Conservation (phyloP, 805 yeast genomes). For the Pichia membranifaciens region DNA sequence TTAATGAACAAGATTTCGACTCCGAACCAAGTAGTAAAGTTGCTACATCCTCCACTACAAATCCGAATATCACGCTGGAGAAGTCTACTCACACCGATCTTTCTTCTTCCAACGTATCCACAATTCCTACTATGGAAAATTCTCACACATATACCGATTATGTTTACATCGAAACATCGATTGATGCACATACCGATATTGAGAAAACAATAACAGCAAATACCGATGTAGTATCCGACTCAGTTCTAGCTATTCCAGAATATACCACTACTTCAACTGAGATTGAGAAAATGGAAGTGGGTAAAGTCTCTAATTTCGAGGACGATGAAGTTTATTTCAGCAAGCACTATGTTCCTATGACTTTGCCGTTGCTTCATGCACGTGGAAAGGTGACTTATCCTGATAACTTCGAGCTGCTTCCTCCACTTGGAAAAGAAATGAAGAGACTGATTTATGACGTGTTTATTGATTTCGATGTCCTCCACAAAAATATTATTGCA, state of each 20-base stretch:
- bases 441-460: constrained; percentile 26
- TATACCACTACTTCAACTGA: constrained; percentile 6
- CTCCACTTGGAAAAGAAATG: constrained; percentile 23
- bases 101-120: not conserved
- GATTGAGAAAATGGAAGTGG: not conserved
- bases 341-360: constrained; percentile 17
- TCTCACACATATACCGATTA: constrained; percentile 1
- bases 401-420: constrained; percentile 5
- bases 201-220: not conserved
- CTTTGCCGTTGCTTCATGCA: constrained; percentile 22
- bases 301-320: constrained; percentile 13
- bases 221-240: not conserved
- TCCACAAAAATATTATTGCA: constrained; percentile 19
- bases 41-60: not conserved
- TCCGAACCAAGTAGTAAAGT: not conserved
- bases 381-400: constrained; percentile 23
- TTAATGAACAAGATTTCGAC: not conserved
- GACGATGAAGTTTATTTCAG: constrained; percentile 26
- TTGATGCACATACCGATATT: not conserved
- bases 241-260: constrained; percentile 1
- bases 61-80: not conserved
- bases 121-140: not conserved
- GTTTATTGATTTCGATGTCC: constrained; percentile 26
- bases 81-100: not conserved
- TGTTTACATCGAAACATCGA: not conserved